Percentiles rank a stretch among this genome's conserved stretches.
Conservation (phyloP, 768 basidiomycete species). For the Naganishia friedmannii region DNA sequence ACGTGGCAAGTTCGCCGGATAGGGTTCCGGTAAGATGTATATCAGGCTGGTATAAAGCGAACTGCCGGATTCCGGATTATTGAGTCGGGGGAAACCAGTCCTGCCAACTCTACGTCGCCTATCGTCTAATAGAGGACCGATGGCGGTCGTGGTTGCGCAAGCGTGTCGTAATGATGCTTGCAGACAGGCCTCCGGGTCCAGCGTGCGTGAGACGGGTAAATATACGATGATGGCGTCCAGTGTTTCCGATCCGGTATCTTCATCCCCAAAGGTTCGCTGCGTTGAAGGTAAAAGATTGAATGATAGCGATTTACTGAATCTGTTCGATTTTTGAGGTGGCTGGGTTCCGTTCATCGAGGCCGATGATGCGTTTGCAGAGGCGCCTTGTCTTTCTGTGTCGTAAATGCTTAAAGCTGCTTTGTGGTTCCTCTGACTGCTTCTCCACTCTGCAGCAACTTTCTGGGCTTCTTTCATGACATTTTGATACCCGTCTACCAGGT, state of each 20-base stretch:
- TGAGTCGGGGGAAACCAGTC: background rate
- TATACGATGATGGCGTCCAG: slow-evolving; percentile 20
- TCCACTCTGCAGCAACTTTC: background rate
- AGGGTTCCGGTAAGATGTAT: slow-evolving; percentile 1
- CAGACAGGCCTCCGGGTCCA: background rate
- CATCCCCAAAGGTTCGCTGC: background rate
- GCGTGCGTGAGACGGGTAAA: background rate
- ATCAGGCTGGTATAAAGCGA: background rate
- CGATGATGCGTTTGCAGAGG: background rate
- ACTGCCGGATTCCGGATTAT: background rate
- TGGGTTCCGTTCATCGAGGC: background rate
- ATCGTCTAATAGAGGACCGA: background rate
- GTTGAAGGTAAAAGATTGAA: slow-evolving; percentile 9
- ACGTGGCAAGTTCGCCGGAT: background rate
- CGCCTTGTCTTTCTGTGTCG: background rate
- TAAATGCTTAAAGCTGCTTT: background rate
- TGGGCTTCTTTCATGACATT: background rate
- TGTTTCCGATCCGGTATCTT: background rate
- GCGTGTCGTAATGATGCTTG: background rate
- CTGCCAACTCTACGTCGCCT: background rate
- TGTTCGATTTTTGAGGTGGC: background rate
- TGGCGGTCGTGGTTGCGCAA: slow-evolving; percentile 1
- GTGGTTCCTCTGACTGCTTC: background rate
- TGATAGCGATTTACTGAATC: background rate
- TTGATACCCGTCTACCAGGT: background rate